phyloP scores from a whole-genome alignment of 129 eudicot species.

The Centrapalus pauciflorus region DNA sequence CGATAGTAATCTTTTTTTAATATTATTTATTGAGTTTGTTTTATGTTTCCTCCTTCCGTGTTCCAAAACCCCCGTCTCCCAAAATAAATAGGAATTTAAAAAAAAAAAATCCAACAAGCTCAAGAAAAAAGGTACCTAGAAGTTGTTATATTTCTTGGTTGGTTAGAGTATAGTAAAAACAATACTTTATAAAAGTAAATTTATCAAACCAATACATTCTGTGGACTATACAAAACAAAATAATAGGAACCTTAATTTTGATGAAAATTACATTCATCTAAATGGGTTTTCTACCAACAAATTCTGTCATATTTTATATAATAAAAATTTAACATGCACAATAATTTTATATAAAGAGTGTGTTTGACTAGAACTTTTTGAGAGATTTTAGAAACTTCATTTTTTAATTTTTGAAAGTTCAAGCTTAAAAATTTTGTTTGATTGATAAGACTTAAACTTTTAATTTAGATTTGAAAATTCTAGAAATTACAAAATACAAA shows the following conservation, averaged over 20 bases:
- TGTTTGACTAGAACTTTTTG: too few relatives aligned
- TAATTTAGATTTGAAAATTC: too few relatives aligned
- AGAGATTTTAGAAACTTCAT: too few relatives aligned
- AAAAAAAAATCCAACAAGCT: constrained; percentile 22
- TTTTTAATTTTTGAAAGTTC: too few relatives aligned
- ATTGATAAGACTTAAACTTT: too few relatives aligned
- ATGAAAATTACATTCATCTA: constrained; percentile 7
- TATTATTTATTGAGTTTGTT: background rate
- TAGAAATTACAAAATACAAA: too few relatives aligned
- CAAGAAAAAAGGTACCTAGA: constrained; percentile 12
- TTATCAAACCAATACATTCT: constrained; percentile 4
- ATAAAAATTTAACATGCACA: too few relatives aligned
- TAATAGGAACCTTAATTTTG: constrained; percentile 17
- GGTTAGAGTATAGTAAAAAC: constrained; percentile 1
- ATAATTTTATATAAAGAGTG: too few relatives aligned
- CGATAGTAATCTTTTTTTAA: background rate
- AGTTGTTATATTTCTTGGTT: constrained; percentile 12
- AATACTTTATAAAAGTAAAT: background rate
- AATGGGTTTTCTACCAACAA: background rate
- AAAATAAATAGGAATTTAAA: background rate
- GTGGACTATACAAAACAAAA: constrained; percentile 14
- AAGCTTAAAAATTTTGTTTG: too few relatives aligned
- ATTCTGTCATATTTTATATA: background rate
- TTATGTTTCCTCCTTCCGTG: constrained; percentile 7
- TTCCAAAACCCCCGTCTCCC: constrained; percentile 10